Percentiles rank a stretch among this genome's conserved stretches.
These are phyloP conservation scores for Sicyos baderoa DNA, from an alignment of 306 rosid species.

Conservation along the genomic window DNA sequence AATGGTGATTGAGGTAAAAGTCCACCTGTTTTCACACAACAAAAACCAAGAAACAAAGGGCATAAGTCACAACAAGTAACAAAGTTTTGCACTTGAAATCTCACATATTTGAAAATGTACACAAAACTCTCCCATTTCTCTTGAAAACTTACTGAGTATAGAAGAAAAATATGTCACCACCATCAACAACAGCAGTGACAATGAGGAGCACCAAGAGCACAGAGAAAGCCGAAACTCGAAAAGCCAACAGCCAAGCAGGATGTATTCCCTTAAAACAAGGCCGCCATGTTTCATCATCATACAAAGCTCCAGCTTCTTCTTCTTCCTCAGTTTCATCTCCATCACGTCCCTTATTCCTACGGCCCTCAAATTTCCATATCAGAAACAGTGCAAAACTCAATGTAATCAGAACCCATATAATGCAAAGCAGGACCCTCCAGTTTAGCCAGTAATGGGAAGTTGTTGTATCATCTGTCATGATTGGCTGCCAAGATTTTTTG, in stretches of 20 bases:
- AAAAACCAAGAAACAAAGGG: neutral
- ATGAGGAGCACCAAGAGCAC: conserved; percentile 69
- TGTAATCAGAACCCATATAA: conserved; percentile 48
- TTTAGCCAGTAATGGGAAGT: conserved; percentile 66
- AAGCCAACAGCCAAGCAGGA: conserved; percentile 81
- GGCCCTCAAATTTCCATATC: conserved; percentile 51
- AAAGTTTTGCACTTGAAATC: neutral
- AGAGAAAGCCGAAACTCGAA: conserved; percentile 64
- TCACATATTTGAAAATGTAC: neutral
- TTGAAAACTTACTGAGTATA: conserved; percentile 67
- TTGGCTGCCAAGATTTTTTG: conserved; percentile 66
- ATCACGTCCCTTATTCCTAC: conserved; percentile 18
- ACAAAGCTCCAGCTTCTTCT: conserved; percentile 40
- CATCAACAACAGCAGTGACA: conserved; percentile 49
- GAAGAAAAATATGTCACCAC: conserved; percentile 64
- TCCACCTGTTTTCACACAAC: conserved; percentile 63
- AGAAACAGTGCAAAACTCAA: conserved; percentile 34
- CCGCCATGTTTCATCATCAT: conserved; percentile 89
- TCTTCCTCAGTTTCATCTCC: conserved; percentile 35
- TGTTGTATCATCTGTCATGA: conserved; percentile 66
- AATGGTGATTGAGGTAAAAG: conserved; percentile 62
- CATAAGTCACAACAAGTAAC: neutral
- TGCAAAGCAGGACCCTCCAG: conserved; percentile 79
- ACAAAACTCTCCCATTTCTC: neutral
- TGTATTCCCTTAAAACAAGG: conserved; percentile 82